A percentile compares a stretch with the other conserved stretches of the same genome.
Evolutionary conservation across 2,329 filamentous ascomycete species (phyloP).

Genomic region (Hirsutella thompsonii): DNA sequence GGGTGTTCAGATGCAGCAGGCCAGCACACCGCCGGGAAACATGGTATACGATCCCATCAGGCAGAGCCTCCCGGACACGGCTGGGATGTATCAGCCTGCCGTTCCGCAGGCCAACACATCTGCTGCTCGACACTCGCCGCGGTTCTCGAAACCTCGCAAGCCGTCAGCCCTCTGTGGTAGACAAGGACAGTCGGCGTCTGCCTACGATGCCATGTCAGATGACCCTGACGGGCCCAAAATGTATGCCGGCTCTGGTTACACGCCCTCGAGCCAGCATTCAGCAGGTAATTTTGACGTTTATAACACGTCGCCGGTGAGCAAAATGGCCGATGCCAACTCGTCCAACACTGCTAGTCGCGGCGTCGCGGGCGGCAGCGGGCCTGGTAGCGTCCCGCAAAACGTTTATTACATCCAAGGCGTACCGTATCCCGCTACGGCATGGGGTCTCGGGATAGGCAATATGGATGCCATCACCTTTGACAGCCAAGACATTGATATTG

Average conservation of each 20-base stretch:
- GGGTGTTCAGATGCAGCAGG: slow-evolving; percentile 14
- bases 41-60: slow-evolving; percentile 49
- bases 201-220: slow-evolving; percentile 16
- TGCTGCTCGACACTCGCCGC: slow-evolving; percentile 30
- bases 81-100: slow-evolving; percentile 32
- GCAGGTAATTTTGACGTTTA: slow-evolving; percentile 28
- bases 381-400: slow-evolving; percentile 2
- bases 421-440: slow-evolving; percentile 15
- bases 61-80: slow-evolving; percentile 36
- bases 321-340: slow-evolving; percentile 19
- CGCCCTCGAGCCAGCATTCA: slow-evolving; percentile 27
- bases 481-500: slow-evolving; percentile 67
- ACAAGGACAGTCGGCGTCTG: slow-evolving; percentile 11
- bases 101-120: slow-evolving; percentile 37
- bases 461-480: slow-evolving; percentile 55
- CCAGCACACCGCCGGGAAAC: slow-evolving; percentile 39
- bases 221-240: slow-evolving; percentile 19
- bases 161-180: slow-evolving; percentile 10
- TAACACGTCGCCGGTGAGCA: slow-evolving; percentile 27
- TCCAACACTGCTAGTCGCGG: not conserved
- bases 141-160: slow-evolving; percentile 13
- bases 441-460: slow-evolving; percentile 18
- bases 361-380: not conserved
- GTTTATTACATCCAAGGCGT: slow-evolving; percentile 16
- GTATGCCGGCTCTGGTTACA: slow-evolving; percentile 21